A percentile compares a stretch with the other conserved stretches of the same genome.
Evolutionary conservation across 371 early-diverging fungal genomes (phyloP).

Genomic region (Mucor piriformis): DNA sequence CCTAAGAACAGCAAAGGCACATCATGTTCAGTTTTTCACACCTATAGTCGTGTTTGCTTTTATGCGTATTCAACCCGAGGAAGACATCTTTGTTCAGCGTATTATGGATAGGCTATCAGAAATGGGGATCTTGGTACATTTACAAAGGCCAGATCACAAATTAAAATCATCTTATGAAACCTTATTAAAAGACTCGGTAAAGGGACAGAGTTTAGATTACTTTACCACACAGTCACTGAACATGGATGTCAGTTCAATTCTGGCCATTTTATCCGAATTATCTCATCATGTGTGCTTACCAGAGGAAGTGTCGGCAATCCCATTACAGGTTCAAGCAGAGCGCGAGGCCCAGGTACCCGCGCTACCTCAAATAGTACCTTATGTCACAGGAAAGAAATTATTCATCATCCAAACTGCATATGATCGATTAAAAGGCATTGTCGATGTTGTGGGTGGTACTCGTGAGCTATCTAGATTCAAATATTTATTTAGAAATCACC

Average conservation of each 20-base stretch:
- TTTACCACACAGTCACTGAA: constrained; percentile 44
- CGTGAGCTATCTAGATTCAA: constrained; percentile 45
- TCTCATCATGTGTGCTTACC: constrained; percentile 45
- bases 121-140: constrained; percentile 44
- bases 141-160: constrained; percentile 8
- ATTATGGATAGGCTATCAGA: constrained; percentile 38
- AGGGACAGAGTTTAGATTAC: constrained; percentile 7
- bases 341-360: constrained; percentile 44
- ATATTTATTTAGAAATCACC: constrained; percentile 40
- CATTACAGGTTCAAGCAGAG: constrained; percentile 52
- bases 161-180: constrained; percentile 10
- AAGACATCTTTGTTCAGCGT: constrained; percentile 41
- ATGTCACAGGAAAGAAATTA: constrained; percentile 41
- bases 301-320: constrained; percentile 45
- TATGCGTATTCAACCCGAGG: constrained; percentile 39
- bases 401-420: constrained; percentile 53
- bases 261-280: constrained; percentile 56
- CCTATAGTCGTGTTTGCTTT: constrained; percentile 63
- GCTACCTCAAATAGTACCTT: constrained; percentile 38
- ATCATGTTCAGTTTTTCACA: constrained; percentile 52
- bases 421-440: constrained; percentile 48
- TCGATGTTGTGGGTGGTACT: constrained; percentile 54
- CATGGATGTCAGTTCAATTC: constrained; percentile 59
- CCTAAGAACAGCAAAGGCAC: constrained; percentile 46
- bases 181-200: neutral